Base-by-base conservation (phyloP, 176 grass and related monocot species). In the Paspalum notatum region DNA sequence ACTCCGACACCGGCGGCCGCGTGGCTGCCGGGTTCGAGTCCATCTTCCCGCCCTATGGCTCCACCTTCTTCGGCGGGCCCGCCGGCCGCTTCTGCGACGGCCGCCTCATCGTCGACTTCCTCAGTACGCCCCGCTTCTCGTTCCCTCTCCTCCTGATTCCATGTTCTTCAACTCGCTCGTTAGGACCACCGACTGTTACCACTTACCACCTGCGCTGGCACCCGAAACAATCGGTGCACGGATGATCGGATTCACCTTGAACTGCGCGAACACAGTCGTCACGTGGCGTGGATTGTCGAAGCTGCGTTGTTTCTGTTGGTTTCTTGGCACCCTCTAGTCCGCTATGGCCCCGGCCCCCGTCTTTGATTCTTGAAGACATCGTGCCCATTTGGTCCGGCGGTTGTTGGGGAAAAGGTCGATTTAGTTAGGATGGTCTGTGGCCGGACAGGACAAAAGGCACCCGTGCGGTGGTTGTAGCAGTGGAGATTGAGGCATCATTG, bases 61-160 rank as follows among this genome's bases (percentile, higher is more conserved):
- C 90, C 75, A 91, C 86, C 82, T 99, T 85, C 88, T 98, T 99
- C 88, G 87, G 86, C 57, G 37, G 13, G 37, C 96, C 96, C 12
- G 62, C 88, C 21, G 88, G 96, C 43, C 89, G 96, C 45, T 99
- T 99, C 86, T 95, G 84, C 75, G 92, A 99, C 59, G 96, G 96
- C 66, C 92, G 96, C 45, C 90, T 99, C 79, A 86, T 99, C 86
- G 50, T 99, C 75, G 96, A 99, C 76, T 95, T 93, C 76, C 90
- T 99, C 84, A 85, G 96, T 99, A 85, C 88, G 80, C 62, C 78
- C 49, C 21, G 15, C 69, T 64, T 63, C 65, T 57, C 45, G 47
- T 26, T 45, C 17, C 27, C 44, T 0, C 12, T 26, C 9, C 7
- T 41, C 27, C n/a, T n/a, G 0, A 13, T 13, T 32, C 51, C 68